Conservation (phyloP, 2,329 filamentous ascomycete genomes). For the Atkinsonella texensis region DNA sequence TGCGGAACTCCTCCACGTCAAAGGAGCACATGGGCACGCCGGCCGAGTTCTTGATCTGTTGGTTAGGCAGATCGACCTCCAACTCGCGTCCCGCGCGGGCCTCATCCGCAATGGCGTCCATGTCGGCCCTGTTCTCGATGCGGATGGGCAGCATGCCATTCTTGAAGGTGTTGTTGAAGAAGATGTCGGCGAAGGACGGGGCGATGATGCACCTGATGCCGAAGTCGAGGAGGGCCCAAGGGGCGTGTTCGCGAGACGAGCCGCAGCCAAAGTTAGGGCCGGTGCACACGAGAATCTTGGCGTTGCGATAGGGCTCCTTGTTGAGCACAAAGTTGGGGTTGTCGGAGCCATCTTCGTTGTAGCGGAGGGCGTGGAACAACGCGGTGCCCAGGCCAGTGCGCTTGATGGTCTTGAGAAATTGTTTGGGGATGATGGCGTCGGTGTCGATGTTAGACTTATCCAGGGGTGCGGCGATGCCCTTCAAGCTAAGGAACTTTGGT, state of each 20-base stretch:
- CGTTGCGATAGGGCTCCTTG: conserved; percentile 67
- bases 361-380: conserved; percentile 78
- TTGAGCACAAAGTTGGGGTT: conserved; percentile 82
- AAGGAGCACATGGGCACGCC: conserved; percentile 69
- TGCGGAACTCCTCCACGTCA: conserved; percentile 85
- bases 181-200: conserved; percentile 64
- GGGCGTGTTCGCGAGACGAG: conserved; percentile 84
- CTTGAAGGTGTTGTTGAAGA: conserved; percentile 99
- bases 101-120: conserved; percentile 63
- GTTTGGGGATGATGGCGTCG: conserved; percentile 98
- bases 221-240: conserved; percentile 93
- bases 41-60: conserved; percentile 63
- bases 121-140: conserved; percentile 53
- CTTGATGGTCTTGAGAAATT: conserved; percentile 99
- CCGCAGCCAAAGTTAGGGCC: conserved; percentile 95
- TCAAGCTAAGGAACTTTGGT: conserved; percentile 71
- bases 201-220: conserved; percentile 92
- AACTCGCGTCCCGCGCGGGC: conserved; percentile 71
- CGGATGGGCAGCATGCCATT: conserved; percentile 93
- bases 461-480: conserved; percentile 78
- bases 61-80: conserved; percentile 79
- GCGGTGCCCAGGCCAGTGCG: conserved; percentile 83
- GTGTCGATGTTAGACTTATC: conserved; percentile 90
- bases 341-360: conserved; percentile 58
- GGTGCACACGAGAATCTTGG: conserved; percentile 86